These are phyloP conservation scores for Mortierella hygrophila DNA, from an alignment of 192 early-diverging fungal genomes.

Conservation along the genomic window DNA sequence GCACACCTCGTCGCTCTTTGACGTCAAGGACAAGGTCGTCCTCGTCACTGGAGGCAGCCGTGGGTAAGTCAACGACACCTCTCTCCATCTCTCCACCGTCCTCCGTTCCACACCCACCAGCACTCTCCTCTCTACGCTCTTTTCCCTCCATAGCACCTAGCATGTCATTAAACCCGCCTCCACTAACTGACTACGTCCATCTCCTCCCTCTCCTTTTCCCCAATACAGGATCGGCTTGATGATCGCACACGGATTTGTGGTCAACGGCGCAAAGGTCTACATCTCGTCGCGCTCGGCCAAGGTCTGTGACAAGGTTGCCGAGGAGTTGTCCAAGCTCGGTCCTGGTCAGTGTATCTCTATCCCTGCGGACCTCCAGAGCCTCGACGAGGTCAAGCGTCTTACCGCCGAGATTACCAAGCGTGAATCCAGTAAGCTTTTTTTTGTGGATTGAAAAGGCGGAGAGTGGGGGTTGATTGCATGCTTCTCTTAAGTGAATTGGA, in stretches of 20 bases:
- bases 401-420: conserved; percentile 64
- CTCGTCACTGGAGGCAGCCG: conserved; percentile 84
- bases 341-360: conserved; percentile 82
- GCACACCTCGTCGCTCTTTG: conserved; percentile 70
- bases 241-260: conserved; percentile 80
- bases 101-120: not conserved
- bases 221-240: conserved; percentile 61
- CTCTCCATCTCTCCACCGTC: not conserved
- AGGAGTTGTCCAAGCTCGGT: conserved; percentile 74
- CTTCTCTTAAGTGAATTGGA: not conserved
- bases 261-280: conserved; percentile 92
- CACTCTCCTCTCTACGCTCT: not conserved
- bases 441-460: not conserved
- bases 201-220: not conserved
- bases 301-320: conserved; percentile 72
- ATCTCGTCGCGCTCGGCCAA: conserved; percentile 84
- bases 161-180: not conserved
- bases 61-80: conserved; percentile 32
- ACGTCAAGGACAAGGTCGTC: conserved; percentile 83
- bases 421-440: conserved; percentile 67
- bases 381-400: conserved; percentile 68
- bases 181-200: not conserved
- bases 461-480: not conserved
- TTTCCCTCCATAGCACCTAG: not conserved
- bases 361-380: conserved; percentile 77